Evolutionary conservation across 495 filamentous ascomycete genomes (phyloP).

Genomic region (Cairneyella variabilis): DNA sequence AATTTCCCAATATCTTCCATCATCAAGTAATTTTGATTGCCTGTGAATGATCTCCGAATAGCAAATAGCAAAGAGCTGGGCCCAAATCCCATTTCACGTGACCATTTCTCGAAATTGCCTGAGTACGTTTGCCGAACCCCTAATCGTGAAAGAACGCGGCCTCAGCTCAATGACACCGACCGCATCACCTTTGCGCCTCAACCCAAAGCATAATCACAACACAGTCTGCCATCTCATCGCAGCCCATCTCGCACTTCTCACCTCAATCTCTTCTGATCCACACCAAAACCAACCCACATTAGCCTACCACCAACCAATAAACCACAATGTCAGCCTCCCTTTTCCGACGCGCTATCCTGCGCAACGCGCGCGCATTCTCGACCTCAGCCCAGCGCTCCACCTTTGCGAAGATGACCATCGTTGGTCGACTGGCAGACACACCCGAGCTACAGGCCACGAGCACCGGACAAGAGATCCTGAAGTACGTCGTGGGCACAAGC

Average conservation of each 20-base stretch:
- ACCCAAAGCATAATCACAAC: not conserved
- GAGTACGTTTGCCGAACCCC: not conserved
- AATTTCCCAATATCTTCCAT: too few relatives aligned
- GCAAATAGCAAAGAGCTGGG: too few relatives aligned
- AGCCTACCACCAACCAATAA: constrained; percentile 3
- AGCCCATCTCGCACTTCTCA: too few relatives aligned
- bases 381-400: constrained; percentile 11
- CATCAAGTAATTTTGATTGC: too few relatives aligned
- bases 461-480: constrained; percentile 63
- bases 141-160: not conserved
- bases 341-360: constrained; percentile 16
- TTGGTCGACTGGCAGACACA: constrained; percentile 67
- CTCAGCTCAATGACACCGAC: not conserved
- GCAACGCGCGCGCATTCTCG: constrained; percentile 21
- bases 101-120: not conserved
- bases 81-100: too few relatives aligned
- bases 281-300: not conserved
- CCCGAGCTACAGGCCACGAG: constrained; percentile 66
- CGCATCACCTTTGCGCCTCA: not conserved
- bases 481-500: constrained; percentile 61
- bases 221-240: too few relatives aligned
- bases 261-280: not conserved
- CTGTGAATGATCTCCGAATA: too few relatives aligned
- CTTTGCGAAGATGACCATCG: constrained; percentile 53
- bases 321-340: constrained; percentile 21